These are phyloP conservation scores for Ceratobasidium papillatum DNA, from an alignment of 1,284 basidiomycete species.

Conservation along the genomic window DNA sequence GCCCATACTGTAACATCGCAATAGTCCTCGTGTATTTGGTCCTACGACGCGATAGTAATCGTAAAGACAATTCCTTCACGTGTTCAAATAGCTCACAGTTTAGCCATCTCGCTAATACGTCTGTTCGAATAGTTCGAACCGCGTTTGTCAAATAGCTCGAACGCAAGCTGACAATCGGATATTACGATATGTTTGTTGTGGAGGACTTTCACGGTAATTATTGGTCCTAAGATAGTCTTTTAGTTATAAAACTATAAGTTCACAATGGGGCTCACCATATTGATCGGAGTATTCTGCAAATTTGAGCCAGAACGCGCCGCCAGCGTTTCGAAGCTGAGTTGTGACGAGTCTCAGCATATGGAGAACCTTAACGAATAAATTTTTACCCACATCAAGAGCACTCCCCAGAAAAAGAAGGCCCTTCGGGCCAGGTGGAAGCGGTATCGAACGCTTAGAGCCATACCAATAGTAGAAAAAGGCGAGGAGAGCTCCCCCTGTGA, in stretches of 20 bases:
- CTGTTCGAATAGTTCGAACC: conserved; percentile 6
- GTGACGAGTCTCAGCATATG: neutral
- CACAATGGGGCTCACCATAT: neutral
- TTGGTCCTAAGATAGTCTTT: neutral
- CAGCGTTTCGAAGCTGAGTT: neutral
- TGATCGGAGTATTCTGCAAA: conserved; percentile 20
- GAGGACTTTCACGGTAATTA: neutral
- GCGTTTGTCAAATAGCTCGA: conserved; percentile 4
- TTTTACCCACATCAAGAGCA: neutral
- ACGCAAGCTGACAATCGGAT: neutral
- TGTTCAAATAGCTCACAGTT: neutral
- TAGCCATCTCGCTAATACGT: conserved; percentile 7
- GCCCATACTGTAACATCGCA: neutral
- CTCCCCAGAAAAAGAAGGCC: conserved; percentile 13
- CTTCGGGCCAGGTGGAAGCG: conserved; percentile 20
- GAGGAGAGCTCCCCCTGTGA: neutral
- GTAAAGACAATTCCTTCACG: neutral
- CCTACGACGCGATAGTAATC: neutral
- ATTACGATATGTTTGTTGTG: neutral
- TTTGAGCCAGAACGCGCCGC: conserved; percentile 10
- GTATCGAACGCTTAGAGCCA: neutral
- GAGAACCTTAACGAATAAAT: too few relatives aligned
- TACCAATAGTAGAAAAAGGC: neutral
- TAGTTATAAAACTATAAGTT: neutral
- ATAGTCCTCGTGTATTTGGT: neutral